These are phyloP conservation scores for Rhizodiscina lignyota DNA, from an alignment of 495 filamentous ascomycete genomes.

Conservation along the genomic window DNA sequence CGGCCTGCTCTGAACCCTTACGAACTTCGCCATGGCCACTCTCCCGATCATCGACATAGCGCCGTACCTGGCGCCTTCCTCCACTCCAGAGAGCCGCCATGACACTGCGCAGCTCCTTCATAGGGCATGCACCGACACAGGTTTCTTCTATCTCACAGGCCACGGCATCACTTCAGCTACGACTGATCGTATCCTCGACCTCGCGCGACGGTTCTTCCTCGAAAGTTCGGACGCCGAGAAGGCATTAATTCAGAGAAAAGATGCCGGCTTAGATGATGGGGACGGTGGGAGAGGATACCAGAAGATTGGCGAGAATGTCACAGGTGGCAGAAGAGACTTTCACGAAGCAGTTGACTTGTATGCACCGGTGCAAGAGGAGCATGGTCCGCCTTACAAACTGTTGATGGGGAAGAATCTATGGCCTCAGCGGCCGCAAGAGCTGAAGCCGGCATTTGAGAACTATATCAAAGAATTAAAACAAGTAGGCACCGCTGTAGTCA, in stretches of 20 bases:
- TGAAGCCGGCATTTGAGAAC: not conserved
- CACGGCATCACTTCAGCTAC: conserved; percentile 14
- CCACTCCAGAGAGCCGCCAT: no score
- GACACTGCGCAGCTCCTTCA: no score
- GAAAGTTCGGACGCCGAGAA: conserved; percentile 10
- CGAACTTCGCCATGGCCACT: no score
- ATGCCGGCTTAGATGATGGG: conserved; percentile 8
- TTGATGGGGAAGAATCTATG: not conserved
- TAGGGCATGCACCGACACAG: conserved; percentile 15
- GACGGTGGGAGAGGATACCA: conserved; percentile 20
- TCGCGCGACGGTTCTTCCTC: conserved; percentile 19
- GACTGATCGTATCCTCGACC: conserved; percentile 10
- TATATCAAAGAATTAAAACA: not conserved
- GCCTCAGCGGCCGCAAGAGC: not conserved
- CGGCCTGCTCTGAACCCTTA: no score
- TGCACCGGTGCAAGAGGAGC: conserved; percentile 9
- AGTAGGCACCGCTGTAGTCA: not conserved
- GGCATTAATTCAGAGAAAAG: conserved; percentile 11
- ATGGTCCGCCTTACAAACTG: not conserved
- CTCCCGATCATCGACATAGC: no score
- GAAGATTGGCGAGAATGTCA: conserved; percentile 17
- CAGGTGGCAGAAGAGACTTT: conserved; percentile 9
- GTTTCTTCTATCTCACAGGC: conserved; percentile 22
- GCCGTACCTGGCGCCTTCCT: no score
- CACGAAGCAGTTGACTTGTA: conserved; percentile 21